Base-by-base conservation (phyloP, 129 eudicot species). In the Saposhnikovia divaricata region DNA sequence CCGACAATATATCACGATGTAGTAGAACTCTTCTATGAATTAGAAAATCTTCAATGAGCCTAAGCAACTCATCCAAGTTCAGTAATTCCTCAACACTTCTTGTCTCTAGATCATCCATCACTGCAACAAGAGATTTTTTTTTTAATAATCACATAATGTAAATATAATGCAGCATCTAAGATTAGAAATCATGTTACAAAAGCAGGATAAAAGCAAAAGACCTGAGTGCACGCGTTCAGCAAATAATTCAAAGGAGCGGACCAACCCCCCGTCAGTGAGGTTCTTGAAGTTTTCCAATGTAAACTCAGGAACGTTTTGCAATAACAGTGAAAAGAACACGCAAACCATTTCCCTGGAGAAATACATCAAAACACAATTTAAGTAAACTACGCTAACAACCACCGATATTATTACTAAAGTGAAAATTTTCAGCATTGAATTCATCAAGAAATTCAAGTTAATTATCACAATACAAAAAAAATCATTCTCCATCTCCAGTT, bases 291-390 rank as follows among this genome's bases (percentile, higher is more conserved):
- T 79, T 18, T 69, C 77, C 72, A 59, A 69, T 68, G 83, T 86
- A 82, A 79, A 38, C 77, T 80, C 82, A 19, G 83, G 88, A 85
- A 87, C 81, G 77, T 80, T 83, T 76, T 81, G 83, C 77, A 92
- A 85, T 53, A 86, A 61, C 63, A 86, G n/a, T 14, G 97, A 86
- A 78, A 95, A 89, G 75, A 95, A 87, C 46, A 76, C 90, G 34
- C 96, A 92, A 11, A 80, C 92, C 87, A 85, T 90, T 87, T 95
- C 97, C 89, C 98, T 95, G 91, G 75, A 69, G 68, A 46, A 27
- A 45, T 15, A 75, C 40, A 43, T 13, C 39, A 46, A 72, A 25
- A 75, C 18, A 23, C 27, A 16, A 27, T 12, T 46, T 75, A 75
- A 51, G 48, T 12, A 11, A 74, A 74, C 31, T n/a, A 42, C 3